A percentile compares a stretch with the other conserved stretches of the same genome.
Conservation (phyloP, 495 filamentous ascomycete genomes). For the Hypoxylon intermedium region DNA sequence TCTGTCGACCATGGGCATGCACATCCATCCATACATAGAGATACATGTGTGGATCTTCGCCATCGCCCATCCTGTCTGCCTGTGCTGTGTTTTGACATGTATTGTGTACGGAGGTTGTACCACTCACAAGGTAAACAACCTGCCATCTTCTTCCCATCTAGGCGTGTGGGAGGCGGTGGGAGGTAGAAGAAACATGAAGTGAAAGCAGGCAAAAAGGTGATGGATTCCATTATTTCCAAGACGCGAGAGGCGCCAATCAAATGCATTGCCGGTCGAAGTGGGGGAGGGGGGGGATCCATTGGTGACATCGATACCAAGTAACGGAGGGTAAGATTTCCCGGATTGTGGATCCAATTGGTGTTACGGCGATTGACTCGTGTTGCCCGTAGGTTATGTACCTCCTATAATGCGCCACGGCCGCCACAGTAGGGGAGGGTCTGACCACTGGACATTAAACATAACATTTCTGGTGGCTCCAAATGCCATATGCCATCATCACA, state of each 20-base stretch:
- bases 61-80: not conserved
- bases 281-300: not conserved
- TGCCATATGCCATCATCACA: slow-evolving; percentile 2
- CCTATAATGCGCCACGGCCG: slow-evolving; percentile 28
- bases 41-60: slow-evolving; percentile 6
- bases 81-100: slow-evolving; percentile 6
- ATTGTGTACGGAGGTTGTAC: not conserved
- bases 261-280: slow-evolving; percentile 11
- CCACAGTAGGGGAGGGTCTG: slow-evolving; percentile 27
- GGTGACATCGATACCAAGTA: not conserved
- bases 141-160: not conserved
- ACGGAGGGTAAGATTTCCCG: slow-evolving; percentile 26
- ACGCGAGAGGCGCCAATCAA: slow-evolving; percentile 41
- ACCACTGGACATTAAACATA: not conserved
- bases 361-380: not conserved
- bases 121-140: not conserved
- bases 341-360: slow-evolving; percentile 7
- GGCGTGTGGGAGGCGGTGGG: slow-evolving; percentile 1
- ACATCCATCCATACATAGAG: not conserved
- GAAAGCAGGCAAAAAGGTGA: not conserved
- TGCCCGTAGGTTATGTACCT: not conserved
- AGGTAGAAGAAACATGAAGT: not conserved
- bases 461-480: not conserved
- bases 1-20: slow-evolving; percentile 1
- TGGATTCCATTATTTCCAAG: slow-evolving; percentile 20